Percentiles rank a stretch among this genome's conserved stretches.
Evolutionary conservation across 2,329 filamentous ascomycete genomes (phyloP).

Genomic region (Rutstroemia sp.): DNA sequence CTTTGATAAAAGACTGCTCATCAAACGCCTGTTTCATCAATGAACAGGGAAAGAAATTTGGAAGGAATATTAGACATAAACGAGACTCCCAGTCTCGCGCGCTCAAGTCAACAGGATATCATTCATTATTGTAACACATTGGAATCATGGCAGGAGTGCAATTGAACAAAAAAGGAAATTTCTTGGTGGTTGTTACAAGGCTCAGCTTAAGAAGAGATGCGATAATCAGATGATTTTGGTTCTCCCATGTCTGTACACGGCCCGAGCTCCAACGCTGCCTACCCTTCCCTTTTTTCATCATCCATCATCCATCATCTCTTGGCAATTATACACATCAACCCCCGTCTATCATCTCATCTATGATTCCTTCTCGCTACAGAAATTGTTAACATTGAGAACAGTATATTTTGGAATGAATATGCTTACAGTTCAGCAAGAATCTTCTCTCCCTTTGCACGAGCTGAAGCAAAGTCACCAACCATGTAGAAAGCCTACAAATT

Average conservation of each 20-base stretch:
- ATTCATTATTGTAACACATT: background rate
- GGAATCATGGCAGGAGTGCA: background rate
- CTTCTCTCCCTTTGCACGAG: slow-evolving; percentile 97
- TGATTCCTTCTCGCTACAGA: slow-evolving; percentile 12
- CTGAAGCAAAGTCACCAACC: slow-evolving; percentile 89
- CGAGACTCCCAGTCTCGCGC: no score
- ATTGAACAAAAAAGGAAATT: slow-evolving; percentile 5
- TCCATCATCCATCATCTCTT: slow-evolving; percentile 20
- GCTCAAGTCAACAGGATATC: background rate
- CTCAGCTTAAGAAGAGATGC: slow-evolving; percentile 16
- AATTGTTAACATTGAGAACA: background rate
- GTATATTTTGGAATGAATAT: background rate
- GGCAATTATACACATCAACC: slow-evolving; percentile 18
- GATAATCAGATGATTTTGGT: slow-evolving; percentile 18
- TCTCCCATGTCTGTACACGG: slow-evolving; percentile 22
- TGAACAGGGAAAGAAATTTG: no score
- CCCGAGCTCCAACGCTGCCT: slow-evolving; percentile 14
- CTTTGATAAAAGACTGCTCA: no score
- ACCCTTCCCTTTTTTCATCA: slow-evolving; percentile 10
- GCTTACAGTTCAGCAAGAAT: slow-evolving; percentile 79
- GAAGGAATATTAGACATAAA: no score
- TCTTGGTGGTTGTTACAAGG: slow-evolving; percentile 10
- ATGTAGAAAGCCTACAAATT: slow-evolving; percentile 31
- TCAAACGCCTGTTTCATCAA: no score
- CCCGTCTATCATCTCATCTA: slow-evolving; percentile 8